These are phyloP conservation scores for Cystobasidium sp. DNA, from an alignment of 1,284 basidiomycete species.

Conservation along the genomic window DNA sequence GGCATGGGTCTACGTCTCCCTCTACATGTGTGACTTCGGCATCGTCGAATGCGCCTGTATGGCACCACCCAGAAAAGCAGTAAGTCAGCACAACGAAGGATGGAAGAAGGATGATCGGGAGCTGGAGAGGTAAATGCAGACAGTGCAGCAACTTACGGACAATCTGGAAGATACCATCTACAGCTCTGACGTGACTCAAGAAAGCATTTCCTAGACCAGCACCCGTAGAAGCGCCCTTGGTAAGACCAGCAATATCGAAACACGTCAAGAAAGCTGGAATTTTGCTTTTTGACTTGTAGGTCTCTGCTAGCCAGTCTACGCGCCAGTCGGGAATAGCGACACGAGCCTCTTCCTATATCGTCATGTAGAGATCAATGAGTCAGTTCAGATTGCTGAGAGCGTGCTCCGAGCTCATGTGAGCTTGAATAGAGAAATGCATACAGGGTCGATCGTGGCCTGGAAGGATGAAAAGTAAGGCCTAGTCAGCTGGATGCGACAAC, in stretches of 20 bases:
- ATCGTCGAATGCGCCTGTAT: constrained; percentile 81
- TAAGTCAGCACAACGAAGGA: background rate
- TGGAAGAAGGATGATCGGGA: background rate
- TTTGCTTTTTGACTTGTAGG: constrained; percentile 86
- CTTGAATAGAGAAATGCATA: constrained; percentile 10
- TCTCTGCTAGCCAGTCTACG: constrained; percentile 89
- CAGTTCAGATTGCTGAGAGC: background rate
- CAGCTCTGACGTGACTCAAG: constrained; percentile 94
- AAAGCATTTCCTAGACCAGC: constrained; percentile 98
- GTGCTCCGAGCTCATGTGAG: background rate
- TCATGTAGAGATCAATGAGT: background rate
- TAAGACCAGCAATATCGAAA: constrained; percentile 98
- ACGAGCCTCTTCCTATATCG: constrained; percentile 65
- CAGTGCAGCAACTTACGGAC: constrained; percentile 64
- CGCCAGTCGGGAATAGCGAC: constrained; percentile 95
- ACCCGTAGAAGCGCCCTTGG: constrained; percentile 86
- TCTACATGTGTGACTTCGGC: constrained; percentile 99
- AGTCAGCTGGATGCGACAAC: background rate
- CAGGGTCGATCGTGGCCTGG: constrained; percentile 41
- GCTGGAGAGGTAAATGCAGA: background rate
- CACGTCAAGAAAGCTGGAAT: constrained; percentile 96
- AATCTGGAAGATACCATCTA: constrained; percentile 99
- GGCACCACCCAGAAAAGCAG: too few species aligned
- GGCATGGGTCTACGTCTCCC: constrained; percentile 92
- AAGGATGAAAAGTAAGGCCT: background rate